Percentiles rank a stretch among this genome's conserved stretches.
Evolutionary conservation across 306 rosid species (phyloP).

Genomic region (Vigna reflexopilosa): DNA sequence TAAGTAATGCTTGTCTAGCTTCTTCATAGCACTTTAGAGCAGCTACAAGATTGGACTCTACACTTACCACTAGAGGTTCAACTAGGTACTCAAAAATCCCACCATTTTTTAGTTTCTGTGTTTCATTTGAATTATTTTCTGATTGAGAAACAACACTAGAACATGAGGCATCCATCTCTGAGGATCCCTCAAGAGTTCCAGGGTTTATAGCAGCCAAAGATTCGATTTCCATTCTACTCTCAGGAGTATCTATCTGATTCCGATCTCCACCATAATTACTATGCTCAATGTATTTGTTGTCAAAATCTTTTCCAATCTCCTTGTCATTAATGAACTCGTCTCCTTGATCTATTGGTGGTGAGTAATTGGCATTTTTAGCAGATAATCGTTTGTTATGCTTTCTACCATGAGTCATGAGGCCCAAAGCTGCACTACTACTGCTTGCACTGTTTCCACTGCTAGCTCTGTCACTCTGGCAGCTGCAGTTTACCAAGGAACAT

Average conservation of each 20-base stretch:
- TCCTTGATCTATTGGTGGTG: conserved; percentile 58
- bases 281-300: conserved; percentile 44
- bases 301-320: conserved; percentile 49
- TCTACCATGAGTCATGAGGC: conserved; percentile 56
- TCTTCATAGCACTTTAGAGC: conserved; percentile 83
- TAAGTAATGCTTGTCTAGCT: conserved; percentile 75
- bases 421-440: conserved; percentile 64
- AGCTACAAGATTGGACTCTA: conserved; percentile 68
- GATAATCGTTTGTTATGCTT: conserved; percentile 63
- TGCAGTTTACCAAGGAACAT: conserved; percentile 93
- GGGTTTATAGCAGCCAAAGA: conserved; percentile 47
- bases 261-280: conserved; percentile 40
- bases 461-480: conserved; percentile 97
- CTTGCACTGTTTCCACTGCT: conserved; percentile 98
- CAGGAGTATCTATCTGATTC: conserved; percentile 35
- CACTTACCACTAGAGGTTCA: conserved; percentile 65
- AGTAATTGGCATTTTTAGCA: conserved; percentile 50
- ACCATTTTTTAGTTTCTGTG: conserved; percentile 67
- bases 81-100: conserved; percentile 90
- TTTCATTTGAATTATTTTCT: conserved; percentile 50
- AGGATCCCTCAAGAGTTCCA: conserved; percentile 44
- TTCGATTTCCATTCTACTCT: conserved; percentile 43
- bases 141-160: conserved; percentile 50
- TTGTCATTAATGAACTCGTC: conserved; percentile 48
- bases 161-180: conserved; percentile 44